Evolutionary conservation across 257 asterid species (phyloP), one percentile per base, ranked within the genome.

Genomic region (Solanum tarijense): DNA sequence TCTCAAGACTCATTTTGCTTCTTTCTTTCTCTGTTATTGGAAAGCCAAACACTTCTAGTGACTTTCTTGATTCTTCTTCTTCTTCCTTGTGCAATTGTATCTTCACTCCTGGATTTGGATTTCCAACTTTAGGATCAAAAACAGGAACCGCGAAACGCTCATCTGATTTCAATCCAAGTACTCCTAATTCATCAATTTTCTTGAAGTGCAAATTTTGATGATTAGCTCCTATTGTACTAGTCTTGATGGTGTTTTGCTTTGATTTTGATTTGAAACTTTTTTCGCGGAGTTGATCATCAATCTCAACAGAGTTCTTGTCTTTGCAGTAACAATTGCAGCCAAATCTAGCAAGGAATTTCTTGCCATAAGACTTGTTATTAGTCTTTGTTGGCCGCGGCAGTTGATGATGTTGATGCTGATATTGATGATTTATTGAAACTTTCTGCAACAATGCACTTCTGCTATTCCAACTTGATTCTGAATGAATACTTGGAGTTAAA

Each of bases 391-490:
- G 89, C 5, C 34, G 88, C 88, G 20, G 31, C 20, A 46, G 93
- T 38, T 89, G 92, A 82, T 89, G 71, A 72, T 86, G 94, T 27
- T 89, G 92, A 48, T 86, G 93, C 35, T 89, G 92, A 7, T 58
- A 21, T 34, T 90, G 71, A 71, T 46, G 29, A 73, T 76, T 93
- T 87, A 88, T 89, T 34, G 94, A 83, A 84, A 43, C 36, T 6
- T 76, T 69, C 2, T 90, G 90, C 89, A 95, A n/a, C 29, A 96
- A 88, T 8, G 92, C 84, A 75, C 90, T 92, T 55, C 93, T 89
- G 91, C 98, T 96, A 46, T 95, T 90, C 91, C 93, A 84, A 39
- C 94, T 93, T 48, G 96, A 90, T 69, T 93, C 94, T 7, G 98
- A 96, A 41, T 89, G 93, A 62, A 92, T 68, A 62, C 98, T 95